phyloP scores from a whole-genome alignment of 345 rosid species.

The Arabidopsis thaliana region DNA sequence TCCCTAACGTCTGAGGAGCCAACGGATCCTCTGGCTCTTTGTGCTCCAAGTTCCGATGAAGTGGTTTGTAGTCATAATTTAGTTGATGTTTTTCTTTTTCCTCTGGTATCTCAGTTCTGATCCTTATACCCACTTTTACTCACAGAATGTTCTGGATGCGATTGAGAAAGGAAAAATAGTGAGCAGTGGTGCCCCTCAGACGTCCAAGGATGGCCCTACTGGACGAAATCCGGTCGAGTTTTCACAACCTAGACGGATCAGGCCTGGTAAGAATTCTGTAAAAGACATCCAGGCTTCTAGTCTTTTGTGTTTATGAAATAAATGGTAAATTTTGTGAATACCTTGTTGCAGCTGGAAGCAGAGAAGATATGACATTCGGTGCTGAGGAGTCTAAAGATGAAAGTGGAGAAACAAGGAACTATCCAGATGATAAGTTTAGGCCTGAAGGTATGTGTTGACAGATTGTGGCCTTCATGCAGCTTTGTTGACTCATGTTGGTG shows the following conservation, averaged over 20 bases:
- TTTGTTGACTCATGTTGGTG: slow-evolving; percentile 13
- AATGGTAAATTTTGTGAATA: slow-evolving; percentile 39
- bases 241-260: slow-evolving; percentile 62
- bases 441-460: slow-evolving; percentile 57
- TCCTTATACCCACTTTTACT: slow-evolving; percentile 21
- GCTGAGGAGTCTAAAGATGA: slow-evolving; percentile 59
- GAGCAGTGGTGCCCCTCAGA: slow-evolving; percentile 83
- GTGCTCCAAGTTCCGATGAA: slow-evolving; percentile 77
- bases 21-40: slow-evolving; percentile 79
- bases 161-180: slow-evolving; percentile 84
- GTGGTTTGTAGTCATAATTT: slow-evolving; percentile 53
- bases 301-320: slow-evolving; percentile 5
- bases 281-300: slow-evolving; percentile 28
- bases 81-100: slow-evolving; percentile 25
- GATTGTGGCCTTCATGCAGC: slow-evolving; percentile 28
- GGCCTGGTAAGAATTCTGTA: slow-evolving; percentile 58
- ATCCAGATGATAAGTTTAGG: slow-evolving; percentile 59
- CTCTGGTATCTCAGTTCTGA: slow-evolving; percentile 28
- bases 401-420: slow-evolving; percentile 49
- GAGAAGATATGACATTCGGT: slow-evolving; percentile 60
- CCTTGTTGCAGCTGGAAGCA: slow-evolving; percentile 63
- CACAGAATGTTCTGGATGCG: slow-evolving; percentile 74
- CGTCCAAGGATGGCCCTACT: slow-evolving; percentile 66
- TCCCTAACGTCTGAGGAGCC: slow-evolving; percentile 75
- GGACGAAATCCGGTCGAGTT: slow-evolving; percentile 58